Base-by-base conservation (phyloP, 345 rosid genomes). In the Bruguiera sexangula region DNA sequence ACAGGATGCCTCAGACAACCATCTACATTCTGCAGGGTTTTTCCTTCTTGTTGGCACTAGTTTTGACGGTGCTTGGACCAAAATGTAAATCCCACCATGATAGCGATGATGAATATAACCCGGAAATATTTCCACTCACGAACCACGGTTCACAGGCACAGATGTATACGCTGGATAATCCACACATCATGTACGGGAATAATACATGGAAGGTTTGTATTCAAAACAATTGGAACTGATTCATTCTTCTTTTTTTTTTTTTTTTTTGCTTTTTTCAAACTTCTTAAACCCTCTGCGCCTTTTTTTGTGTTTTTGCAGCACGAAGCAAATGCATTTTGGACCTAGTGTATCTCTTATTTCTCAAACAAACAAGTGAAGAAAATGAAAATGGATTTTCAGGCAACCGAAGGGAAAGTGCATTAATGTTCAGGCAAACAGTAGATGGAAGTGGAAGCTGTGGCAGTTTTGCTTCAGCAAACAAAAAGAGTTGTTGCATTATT, bases 91-190 rank as follows among this genome's bases (percentile, higher is more conserved):
- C 69, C 30, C 51, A 63, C 65, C 65, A 64, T 8, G 84, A 80
- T 3, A 79, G 73, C 7, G 80, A 82, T 10, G 83, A 81, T 13
- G 83, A 78, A 24, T 66, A 39, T 54, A 16, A 52, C 16, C 75
- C 71, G 1, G 52, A 56, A 3, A 83, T 83, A 71, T 72, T 75
- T 52, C 85, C 85, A 1, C 82, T 86, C 52, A 36, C 80, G 55
- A 72, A 64, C 54, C 81, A 62, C 54, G 72, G 55, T 53, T 60
- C 50, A 65, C 80, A 67, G 24, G 60, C 69, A 15, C 68, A 72
- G 5, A 39, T 61, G 48, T 80, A 59, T 65, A 76, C 51, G 34
- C 34, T 76, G 13, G 69, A 69, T 1, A 55, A 78, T 34, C 76
- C 84, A 4, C 54, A 0, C 6, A 46, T 76, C 24, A 15, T 63